Percentiles rank a stretch among this genome's conserved stretches.
Evolutionary conservation across 1,284 basidiomycete genomes (phyloP).

Genomic region (Tetrapyrgos nigripes): DNA sequence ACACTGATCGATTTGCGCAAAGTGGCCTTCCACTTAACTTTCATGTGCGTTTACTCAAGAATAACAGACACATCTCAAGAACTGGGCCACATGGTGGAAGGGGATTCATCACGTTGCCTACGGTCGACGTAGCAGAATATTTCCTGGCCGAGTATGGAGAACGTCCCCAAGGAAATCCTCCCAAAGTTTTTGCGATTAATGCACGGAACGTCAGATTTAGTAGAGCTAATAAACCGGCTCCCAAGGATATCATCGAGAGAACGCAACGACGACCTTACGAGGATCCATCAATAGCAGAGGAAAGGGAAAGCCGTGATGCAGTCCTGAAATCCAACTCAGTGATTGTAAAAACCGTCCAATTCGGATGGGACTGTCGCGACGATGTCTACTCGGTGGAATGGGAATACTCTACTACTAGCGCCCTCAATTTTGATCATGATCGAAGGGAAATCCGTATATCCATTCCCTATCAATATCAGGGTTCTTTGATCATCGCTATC

Average conservation of each 20-base stretch:
- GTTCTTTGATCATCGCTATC: constrained; percentile 43
- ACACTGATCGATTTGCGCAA: constrained; percentile 30
- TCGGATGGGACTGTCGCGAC: constrained; percentile 64
- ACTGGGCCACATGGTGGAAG: background rate
- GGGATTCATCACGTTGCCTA: constrained; percentile 51
- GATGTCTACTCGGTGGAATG: constrained; percentile 62
- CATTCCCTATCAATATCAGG: background rate
- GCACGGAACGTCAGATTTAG: constrained; percentile 3
- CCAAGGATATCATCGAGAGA: constrained; percentile 3
- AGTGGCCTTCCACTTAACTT: constrained; percentile 49
- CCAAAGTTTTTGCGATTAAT: background rate
- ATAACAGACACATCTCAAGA: constrained; percentile 18
- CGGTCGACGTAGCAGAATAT: constrained; percentile 37
- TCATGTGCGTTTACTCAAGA: constrained; percentile 50
- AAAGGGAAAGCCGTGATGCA: constrained; percentile 34
- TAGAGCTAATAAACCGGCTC: background rate
- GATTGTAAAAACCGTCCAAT: constrained; percentile 46
- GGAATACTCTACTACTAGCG: constrained; percentile 38
- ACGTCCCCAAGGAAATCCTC: constrained; percentile 12
- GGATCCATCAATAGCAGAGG: constrained; percentile 45
- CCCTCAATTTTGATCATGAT: constrained; percentile 5
- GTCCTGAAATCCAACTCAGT: constrained; percentile 37
- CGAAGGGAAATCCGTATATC: constrained; percentile 6
- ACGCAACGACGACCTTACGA: constrained; percentile 2
- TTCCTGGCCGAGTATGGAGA: constrained; percentile 55